Percentiles rank a stretch among this genome's conserved stretches.
phyloP scores from a whole-genome alignment of 2,329 filamentous ascomycete species.

The Aspergillus ochraceus region DNA sequence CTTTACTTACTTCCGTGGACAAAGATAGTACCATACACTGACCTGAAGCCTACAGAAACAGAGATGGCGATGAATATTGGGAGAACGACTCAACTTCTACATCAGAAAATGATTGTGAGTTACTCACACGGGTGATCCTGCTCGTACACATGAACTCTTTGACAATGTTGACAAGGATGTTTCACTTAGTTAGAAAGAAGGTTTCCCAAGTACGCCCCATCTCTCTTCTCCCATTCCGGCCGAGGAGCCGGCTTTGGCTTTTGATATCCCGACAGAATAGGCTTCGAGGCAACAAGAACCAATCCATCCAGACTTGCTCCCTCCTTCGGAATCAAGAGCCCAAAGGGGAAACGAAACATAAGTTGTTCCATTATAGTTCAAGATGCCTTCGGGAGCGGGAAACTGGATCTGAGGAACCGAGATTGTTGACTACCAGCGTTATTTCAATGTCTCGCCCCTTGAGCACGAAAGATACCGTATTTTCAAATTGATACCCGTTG shows the following conservation, averaged over 20 bases:
- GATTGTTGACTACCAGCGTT: conserved; percentile 42
- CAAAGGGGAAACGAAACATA: background rate
- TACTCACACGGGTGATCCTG: no score
- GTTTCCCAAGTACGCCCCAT: background rate
- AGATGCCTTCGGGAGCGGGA: conserved; percentile 54
- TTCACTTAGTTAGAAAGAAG: no score
- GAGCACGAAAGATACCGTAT: conserved; percentile 31
- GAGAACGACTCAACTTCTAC: no score
- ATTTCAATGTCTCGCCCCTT: background rate
- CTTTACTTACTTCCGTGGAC: no score
- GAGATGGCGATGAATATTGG: no score
- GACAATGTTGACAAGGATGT: no score
- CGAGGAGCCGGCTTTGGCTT: background rate
- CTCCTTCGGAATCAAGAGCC: background rate
- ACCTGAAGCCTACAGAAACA: no score
- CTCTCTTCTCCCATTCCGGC: background rate
- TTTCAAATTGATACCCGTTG: conserved; percentile 56
- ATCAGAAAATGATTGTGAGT: no score
- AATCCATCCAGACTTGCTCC: background rate
- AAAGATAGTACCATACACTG: no score
- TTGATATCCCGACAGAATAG: background rate
- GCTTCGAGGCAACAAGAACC: background rate
- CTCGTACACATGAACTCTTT: no score
- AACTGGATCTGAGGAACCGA: conserved; percentile 54
- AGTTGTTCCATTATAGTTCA: conserved; percentile 47